Evolutionary conservation across 73 alveolate species (phyloP).

Genomic region (Symbiodinium natans): DNA sequence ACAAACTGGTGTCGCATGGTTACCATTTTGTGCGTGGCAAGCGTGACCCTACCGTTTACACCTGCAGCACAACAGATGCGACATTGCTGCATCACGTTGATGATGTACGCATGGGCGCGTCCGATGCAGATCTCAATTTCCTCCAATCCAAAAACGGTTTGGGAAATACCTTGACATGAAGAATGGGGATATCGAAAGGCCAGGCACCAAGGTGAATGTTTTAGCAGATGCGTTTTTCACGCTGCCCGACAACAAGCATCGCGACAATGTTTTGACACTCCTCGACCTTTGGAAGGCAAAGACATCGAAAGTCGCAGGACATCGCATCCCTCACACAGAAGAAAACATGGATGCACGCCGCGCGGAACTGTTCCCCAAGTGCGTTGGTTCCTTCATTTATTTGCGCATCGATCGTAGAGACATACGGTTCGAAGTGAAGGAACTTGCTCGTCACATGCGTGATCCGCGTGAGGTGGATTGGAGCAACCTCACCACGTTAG

Average conservation of each 20-base stretch:
- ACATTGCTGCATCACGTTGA: conserved; percentile 19
- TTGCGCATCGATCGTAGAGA: too few species aligned
- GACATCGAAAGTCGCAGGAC: conserved; percentile 23
- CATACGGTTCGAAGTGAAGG: too few species aligned
- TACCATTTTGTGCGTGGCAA: background rate
- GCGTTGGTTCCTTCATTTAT: too few species aligned
- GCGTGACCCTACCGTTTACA: conserved; percentile 32
- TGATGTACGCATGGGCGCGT: background rate
- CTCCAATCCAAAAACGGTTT: conserved; percentile 15
- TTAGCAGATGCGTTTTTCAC: conserved; percentile 10
- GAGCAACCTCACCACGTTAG: background rate
- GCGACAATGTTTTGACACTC: conserved; percentile 35
- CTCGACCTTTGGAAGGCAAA: conserved; percentile 59
- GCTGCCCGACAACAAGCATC: conserved; percentile 27
- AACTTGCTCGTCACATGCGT: too few species aligned
- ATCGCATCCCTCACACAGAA: too few species aligned
- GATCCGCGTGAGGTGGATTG: conserved; percentile 25
- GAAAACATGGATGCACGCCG: too few species aligned
- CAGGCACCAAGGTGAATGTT: conserved; percentile 45
- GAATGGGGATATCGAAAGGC: conserved; percentile 12
- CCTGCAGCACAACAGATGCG: background rate
- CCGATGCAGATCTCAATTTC: background rate
- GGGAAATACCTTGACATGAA: conserved; percentile 55
- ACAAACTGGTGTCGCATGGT: background rate
- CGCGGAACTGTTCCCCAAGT: too few species aligned